A percentile compares a stretch with the other conserved stretches of the same genome.
Evolutionary conservation across 2,329 filamentous ascomycete species (phyloP).

Genomic region (Colletotrichum sp.): DNA sequence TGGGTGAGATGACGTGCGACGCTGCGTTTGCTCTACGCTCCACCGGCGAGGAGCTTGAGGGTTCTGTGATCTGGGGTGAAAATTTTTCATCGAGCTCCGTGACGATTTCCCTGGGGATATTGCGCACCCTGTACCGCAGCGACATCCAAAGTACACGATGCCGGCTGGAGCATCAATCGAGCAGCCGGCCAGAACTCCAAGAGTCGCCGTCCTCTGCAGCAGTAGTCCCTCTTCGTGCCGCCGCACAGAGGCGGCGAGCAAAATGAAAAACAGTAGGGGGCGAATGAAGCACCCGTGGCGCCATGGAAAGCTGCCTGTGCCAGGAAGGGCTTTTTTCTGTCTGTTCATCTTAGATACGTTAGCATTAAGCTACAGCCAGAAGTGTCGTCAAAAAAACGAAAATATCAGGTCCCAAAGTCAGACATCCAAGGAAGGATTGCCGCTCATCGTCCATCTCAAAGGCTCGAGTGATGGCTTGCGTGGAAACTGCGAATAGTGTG

Average conservation of each 20-base stretch:
- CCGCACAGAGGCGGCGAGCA: not conserved
- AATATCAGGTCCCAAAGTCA: not conserved
- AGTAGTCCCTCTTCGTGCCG: not conserved
- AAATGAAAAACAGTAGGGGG: not conserved
- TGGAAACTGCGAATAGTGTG: not conserved
- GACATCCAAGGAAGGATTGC: not conserved
- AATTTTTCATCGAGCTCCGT: not conserved
- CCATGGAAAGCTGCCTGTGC: not conserved
- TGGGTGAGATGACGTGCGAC: not conserved
- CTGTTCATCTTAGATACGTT: not conserved
- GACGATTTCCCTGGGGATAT: not conserved
- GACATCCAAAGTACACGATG: not conserved
- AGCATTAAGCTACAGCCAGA: not conserved
- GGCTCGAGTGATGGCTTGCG: not conserved
- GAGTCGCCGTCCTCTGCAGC: not conserved
- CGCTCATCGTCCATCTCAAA: not conserved
- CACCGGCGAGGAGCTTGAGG: not conserved
- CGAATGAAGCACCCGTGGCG: not conserved
- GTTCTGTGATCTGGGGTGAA: not conserved
- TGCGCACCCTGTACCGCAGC: not conserved
- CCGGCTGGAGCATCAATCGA: not conserved
- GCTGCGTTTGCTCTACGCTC: not conserved
- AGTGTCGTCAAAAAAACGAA: not conserved
- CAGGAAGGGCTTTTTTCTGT: not conserved
- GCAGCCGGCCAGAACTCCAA: not conserved